These are phyloP conservation scores for Pseudohyphozyma bogoriensis DNA, from an alignment of 768 basidiomycete genomes.

Conservation along the genomic window DNA sequence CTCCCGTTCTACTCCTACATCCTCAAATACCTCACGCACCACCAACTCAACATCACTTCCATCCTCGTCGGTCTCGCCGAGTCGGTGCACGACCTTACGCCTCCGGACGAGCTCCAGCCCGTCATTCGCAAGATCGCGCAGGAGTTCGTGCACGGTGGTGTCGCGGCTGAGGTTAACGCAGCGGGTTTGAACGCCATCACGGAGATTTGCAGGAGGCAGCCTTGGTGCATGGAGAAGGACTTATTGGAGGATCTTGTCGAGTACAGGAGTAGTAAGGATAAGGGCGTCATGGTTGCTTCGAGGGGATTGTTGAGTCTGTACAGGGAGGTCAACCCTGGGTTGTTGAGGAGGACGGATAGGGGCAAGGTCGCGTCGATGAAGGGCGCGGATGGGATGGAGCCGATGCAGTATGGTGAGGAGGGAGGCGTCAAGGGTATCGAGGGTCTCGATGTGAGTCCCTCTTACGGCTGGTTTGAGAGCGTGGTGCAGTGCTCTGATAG, in stretches of 20 bases:
- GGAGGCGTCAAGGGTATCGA: slow-evolving; percentile 76
- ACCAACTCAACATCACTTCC: slow-evolving; percentile 81
- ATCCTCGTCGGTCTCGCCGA: slow-evolving; percentile 91
- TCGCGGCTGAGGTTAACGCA: slow-evolving; percentile 85
- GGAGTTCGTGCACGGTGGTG: slow-evolving; percentile 96
- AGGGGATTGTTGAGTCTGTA: slow-evolving; percentile 79
- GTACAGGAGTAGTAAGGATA: slow-evolving; percentile 90
- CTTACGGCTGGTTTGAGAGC: too few relatives aligned
- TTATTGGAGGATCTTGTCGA: slow-evolving; percentile 82
- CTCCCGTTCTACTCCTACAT: slow-evolving; percentile 94
- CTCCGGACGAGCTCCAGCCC: slow-evolving; percentile 81
- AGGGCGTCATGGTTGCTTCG: slow-evolving; percentile 79
- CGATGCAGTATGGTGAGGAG: slow-evolving; percentile 68
- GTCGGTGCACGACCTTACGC: slow-evolving; percentile 87
- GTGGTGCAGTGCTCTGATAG: too few relatives aligned
- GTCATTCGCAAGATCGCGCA: slow-evolving; percentile 82
- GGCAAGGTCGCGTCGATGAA: slow-evolving; percentile 84
- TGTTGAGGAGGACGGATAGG: slow-evolving; percentile 79
- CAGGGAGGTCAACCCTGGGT: slow-evolving; percentile 87
- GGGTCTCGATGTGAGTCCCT: slow-evolving; percentile 72
- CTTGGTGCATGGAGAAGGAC: slow-evolving; percentile 95
- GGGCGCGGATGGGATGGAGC: slow-evolving; percentile 34
- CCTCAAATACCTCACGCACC: slow-evolving; percentile 74
- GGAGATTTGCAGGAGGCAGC: slow-evolving; percentile 87
- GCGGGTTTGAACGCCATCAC: slow-evolving; percentile 94